Base-by-base conservation (phyloP, 2,329 filamentous ascomycete genomes). In the Herpotrichia juniperi region DNA sequence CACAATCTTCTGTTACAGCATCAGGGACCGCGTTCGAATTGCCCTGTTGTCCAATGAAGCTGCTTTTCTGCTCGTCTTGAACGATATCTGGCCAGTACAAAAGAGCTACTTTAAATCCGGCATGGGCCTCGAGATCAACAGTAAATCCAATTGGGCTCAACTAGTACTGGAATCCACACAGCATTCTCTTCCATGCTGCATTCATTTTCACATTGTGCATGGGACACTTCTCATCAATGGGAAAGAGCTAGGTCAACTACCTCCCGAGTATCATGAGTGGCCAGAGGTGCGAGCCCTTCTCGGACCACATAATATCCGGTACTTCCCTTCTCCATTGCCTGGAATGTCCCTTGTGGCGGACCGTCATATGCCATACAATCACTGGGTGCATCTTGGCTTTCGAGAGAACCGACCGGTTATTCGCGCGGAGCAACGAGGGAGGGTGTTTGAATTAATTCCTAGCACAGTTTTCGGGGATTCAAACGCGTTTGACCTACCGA, bases 371-470 rank as follows among this genome's bases (percentile, higher is more conserved):
- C 60, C 75, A n/a, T 52, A 74, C 1, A 72, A 64, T 0, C 75
- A 81, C 56, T 58, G 75, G 1, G 69, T 89, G 1, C 83, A 89
- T 60, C 61, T 89, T 34, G 84, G 85, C 0, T 75, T 79, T 14
- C 73, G 78, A 0, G 51, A 71, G 1, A 59, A 63, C 0, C 22
- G 54, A 0, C 58, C 82, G 0, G 58, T 85, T 0, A 75, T 87
- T 3, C 74, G 76, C 26, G 79, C 80, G 0, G 51, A 56, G 0
- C 61, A 61, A 2, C 2, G 35, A 7, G n/a, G 54, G 0, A 43
- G 49, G 1, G 17, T 75, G 0, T 59, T 76, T 0, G 76, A 80
- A 46, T 61, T 69, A 1, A 53, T 82, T 14, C 72, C 1, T 40
- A 44, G 0, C 9, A 48, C 0, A 31, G 71, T 0, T 75, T 79